phyloP scores from a whole-genome alignment of 352 stramenopile genomes.

The Phytopythium boreale region DNA sequence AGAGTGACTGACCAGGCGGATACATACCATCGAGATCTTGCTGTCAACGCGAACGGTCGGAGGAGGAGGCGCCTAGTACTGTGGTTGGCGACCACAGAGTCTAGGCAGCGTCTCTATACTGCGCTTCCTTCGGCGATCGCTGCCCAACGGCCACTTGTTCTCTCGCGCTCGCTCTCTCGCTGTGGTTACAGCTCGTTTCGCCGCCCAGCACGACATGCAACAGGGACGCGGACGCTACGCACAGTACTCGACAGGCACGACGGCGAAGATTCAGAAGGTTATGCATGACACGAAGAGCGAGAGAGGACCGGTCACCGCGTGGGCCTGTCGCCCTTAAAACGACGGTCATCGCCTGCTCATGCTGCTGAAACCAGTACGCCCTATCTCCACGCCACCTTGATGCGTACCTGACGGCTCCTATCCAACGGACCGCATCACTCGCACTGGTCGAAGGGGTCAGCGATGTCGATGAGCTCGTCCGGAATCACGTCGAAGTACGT shows the following conservation, averaged over 20 bases:
- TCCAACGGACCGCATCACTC: background rate
- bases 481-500: constrained; percentile 36
- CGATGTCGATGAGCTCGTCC: constrained; percentile 22
- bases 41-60: background rate
- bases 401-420: background rate
- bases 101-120: background rate
- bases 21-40: background rate
- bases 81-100: no score
- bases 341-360: no score
- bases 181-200: no score
- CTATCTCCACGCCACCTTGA: background rate
- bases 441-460: constrained; percentile 27
- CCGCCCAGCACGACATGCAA: no score
- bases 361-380: background rate
- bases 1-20: background rate
- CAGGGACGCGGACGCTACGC: background rate
- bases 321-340: background rate
- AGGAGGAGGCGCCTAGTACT: background rate
- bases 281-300: background rate
- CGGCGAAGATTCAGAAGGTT: background rate
- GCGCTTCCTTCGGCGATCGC: no score
- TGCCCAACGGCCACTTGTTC: background rate
- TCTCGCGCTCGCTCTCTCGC: background rate
- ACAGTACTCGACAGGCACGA: background rate
- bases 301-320: background rate